Conservation (phyloP, 106 monocot species). For the Platanthera guangdongensis region DNA sequence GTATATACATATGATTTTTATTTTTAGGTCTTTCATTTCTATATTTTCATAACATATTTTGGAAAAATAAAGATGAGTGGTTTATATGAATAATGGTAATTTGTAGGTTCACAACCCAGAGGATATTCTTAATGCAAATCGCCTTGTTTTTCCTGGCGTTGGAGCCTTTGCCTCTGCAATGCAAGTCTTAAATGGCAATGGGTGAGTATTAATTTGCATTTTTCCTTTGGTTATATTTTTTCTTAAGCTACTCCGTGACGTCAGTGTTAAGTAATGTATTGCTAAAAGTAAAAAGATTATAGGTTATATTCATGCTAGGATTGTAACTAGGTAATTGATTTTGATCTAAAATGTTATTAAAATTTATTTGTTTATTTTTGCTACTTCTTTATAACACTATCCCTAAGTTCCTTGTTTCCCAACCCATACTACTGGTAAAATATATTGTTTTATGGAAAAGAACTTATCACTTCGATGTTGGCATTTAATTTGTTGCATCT, state of each 20-base stretch:
- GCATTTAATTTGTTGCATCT: neutral
- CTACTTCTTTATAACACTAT: neutral
- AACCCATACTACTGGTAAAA: neutral
- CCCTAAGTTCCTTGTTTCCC: neutral
- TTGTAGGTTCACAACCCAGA: conserved; percentile 61
- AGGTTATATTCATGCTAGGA: neutral
- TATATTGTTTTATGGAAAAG: neutral
- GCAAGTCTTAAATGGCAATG: conserved; percentile 50
- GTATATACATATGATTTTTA: neutral
- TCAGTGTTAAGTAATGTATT: neutral
- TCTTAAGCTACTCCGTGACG: neutral
- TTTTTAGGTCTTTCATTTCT: neutral
- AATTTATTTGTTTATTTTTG: neutral
- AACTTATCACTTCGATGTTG: neutral
- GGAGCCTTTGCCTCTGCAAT: conserved; percentile 87
- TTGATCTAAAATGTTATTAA: neutral
- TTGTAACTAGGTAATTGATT: neutral
- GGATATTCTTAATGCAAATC: conserved; percentile 61
- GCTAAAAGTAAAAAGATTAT: conserved; percentile 1
- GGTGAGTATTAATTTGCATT: conserved; percentile 19
- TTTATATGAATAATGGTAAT: conserved; percentile 1
- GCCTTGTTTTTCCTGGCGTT: conserved; percentile 82
- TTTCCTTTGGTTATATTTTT: neutral
- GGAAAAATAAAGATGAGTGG: neutral
- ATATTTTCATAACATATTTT: neutral